Conservation (phyloP, 306 rosid species). For the Alnus glutinosa region DNA sequence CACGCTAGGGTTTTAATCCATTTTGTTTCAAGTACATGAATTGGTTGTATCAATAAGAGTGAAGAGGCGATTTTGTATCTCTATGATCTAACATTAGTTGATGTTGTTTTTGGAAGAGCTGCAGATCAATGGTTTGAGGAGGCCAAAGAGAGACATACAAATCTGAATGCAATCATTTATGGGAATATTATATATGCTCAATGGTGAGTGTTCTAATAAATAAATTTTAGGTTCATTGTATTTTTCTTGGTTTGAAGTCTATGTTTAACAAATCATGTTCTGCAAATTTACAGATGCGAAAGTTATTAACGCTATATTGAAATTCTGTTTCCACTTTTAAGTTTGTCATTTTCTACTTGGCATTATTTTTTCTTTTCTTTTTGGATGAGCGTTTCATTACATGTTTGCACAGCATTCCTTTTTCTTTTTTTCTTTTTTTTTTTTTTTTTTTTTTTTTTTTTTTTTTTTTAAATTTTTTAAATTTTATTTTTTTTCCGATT, state of each 20-base stretch:
- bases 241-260: constrained; percentile 6
- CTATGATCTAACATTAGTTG: constrained; percentile 44
- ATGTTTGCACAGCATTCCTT: not conserved
- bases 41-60: constrained; percentile 14
- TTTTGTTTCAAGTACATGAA: constrained; percentile 20
- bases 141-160: constrained; percentile 71
- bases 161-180: constrained; percentile 81
- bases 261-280: not conserved
- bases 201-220: constrained; percentile 55
- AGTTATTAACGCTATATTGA: not conserved
- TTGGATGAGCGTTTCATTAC: not conserved
- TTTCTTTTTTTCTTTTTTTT: not conserved
- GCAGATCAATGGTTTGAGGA: constrained; percentile 96
- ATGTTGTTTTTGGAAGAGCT: constrained; percentile 76
- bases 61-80: constrained; percentile 20
- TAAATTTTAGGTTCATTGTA: constrained; percentile 19
- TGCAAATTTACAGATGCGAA: not conserved
- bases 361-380: not conserved
- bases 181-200: constrained; percentile 90
- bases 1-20: constrained; percentile 18
- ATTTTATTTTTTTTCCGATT: not conserved
- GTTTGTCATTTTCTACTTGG: not conserved
- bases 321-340: not conserved
- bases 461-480: too few species aligned
- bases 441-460: too few species aligned